A percentile compares a stretch with the other conserved stretches of the same genome.
phyloP scores from a whole-genome alignment of 192 early-diverging fungal species.

The Coemansia sp. region DNA sequence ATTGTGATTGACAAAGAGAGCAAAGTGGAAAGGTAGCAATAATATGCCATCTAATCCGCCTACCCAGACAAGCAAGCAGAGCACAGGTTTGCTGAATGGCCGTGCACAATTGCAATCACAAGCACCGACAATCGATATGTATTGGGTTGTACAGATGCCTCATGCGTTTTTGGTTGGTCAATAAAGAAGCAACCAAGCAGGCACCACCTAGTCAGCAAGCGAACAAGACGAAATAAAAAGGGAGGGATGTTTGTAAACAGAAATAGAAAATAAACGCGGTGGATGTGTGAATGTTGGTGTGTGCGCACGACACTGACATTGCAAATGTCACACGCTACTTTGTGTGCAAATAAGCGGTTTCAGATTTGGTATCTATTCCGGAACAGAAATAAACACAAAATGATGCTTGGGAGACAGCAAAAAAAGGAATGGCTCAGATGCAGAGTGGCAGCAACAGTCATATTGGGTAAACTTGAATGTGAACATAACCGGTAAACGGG shows the following conservation, averaged over 20 bases:
- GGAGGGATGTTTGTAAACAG: background rate
- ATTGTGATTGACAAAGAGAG: background rate
- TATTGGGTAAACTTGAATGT: background rate
- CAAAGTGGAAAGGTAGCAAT: background rate
- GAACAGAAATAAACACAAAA: background rate
- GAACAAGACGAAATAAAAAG: too few species aligned
- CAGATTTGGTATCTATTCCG: too few species aligned
- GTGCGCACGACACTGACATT: too few species aligned
- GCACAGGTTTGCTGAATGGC: background rate
- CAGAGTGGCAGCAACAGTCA: background rate
- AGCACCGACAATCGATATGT: background rate
- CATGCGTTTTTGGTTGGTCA: background rate
- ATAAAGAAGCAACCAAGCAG: background rate
- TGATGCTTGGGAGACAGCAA: background rate
- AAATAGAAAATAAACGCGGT: background rate
- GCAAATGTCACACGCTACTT: too few species aligned
- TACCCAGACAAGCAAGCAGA: background rate
- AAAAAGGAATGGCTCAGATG: background rate
- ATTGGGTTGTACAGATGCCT: background rate
- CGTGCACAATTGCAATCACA: background rate
- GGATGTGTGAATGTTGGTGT: too few species aligned
- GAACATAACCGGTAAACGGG: background rate
- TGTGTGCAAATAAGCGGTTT: too few species aligned
- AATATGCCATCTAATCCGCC: too few species aligned
- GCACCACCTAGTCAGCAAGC: too few species aligned